phyloP scores from a whole-genome alignment of 1,284 basidiomycete genomes.

The Ceratobasidium papillatum region DNA sequence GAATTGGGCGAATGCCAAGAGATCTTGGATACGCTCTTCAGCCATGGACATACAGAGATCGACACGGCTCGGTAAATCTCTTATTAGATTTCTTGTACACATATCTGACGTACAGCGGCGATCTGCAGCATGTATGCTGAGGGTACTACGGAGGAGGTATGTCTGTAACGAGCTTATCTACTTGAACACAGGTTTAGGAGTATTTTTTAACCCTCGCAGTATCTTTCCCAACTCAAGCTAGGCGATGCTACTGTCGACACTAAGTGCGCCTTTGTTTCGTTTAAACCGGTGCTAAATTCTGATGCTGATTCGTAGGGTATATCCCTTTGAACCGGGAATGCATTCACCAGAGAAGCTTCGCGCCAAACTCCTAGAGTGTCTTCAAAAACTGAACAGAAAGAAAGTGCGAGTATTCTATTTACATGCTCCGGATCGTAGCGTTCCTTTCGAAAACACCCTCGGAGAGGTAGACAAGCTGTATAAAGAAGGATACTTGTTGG shows the following conservation, averaged over 20 bases:
- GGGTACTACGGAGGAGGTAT: slow-evolving; percentile 62
- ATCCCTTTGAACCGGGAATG: slow-evolving; percentile 55
- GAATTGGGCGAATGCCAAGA: slow-evolving; percentile 56
- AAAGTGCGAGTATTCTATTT: slow-evolving; percentile 60
- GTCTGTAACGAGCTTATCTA: slow-evolving; percentile 6
- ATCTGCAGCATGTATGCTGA: slow-evolving; percentile 56
- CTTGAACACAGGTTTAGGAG: background rate
- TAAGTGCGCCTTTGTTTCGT: slow-evolving; percentile 53
- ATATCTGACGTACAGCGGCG: background rate
- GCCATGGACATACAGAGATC: slow-evolving; percentile 57
- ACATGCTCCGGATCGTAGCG: slow-evolving; percentile 60
- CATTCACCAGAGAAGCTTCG: slow-evolving; percentile 55
- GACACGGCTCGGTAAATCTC: slow-evolving; percentile 56
- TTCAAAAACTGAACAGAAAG: slow-evolving; percentile 53
- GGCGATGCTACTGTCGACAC: slow-evolving; percentile 60
- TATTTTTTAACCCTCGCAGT: slow-evolving; percentile 48
- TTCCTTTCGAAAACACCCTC: slow-evolving; percentile 59
- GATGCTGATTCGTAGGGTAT: slow-evolving; percentile 52
- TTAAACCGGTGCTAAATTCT: slow-evolving; percentile 4
- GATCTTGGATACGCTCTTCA: slow-evolving; percentile 59
- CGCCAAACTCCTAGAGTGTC: slow-evolving; percentile 54
- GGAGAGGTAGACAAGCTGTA: slow-evolving; percentile 57
- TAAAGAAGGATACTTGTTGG: slow-evolving; percentile 59
- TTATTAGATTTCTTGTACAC: too few relatives aligned
- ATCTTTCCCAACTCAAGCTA: slow-evolving; percentile 58